Conservation (phyloP, 1,139 yeast genomes). For the Candida sanyaensis region DNA sequence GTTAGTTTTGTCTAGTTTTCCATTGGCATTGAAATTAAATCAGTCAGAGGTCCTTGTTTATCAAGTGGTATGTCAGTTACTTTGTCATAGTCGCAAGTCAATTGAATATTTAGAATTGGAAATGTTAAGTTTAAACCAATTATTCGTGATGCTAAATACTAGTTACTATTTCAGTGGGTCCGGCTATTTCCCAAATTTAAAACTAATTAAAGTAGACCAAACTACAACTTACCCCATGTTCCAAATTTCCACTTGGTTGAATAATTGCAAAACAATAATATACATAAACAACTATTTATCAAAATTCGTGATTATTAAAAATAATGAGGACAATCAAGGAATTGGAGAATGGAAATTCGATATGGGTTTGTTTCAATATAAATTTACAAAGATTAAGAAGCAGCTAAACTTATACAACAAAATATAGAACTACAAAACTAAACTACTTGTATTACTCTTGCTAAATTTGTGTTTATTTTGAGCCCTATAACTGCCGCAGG, state of each 20-base stretch:
- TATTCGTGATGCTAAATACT: background rate
- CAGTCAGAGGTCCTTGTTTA: background rate
- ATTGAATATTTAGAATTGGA: constrained; percentile 8
- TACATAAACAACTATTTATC: constrained; percentile 8
- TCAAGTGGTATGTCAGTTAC: constrained; percentile 3
- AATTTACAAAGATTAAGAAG: background rate
- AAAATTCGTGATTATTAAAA: background rate
- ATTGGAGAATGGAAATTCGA: background rate
- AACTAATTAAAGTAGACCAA: constrained; percentile 11
- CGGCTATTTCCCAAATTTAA: constrained; percentile 3
- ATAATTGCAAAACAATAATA: constrained; percentile 2
- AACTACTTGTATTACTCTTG: too few relatives aligned
- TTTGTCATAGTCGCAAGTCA: constrained; percentile 2
- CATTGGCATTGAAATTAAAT: background rate
- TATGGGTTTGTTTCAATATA: constrained; percentile 1
- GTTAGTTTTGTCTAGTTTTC: background rate
- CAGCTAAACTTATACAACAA: background rate
- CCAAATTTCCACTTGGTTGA: constrained; percentile 7
- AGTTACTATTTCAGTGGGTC: background rate
- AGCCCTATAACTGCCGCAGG: constrained; percentile 64
- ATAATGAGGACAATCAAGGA: background rate
- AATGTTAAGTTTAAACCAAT: constrained; percentile 8
- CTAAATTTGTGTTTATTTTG: too few relatives aligned
- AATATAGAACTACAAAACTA: background rate
- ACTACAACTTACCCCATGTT: constrained; percentile 9